phyloP scores from a whole-genome alignment of 306 rosid genomes.

The Hylodesmum podocarpum region DNA sequence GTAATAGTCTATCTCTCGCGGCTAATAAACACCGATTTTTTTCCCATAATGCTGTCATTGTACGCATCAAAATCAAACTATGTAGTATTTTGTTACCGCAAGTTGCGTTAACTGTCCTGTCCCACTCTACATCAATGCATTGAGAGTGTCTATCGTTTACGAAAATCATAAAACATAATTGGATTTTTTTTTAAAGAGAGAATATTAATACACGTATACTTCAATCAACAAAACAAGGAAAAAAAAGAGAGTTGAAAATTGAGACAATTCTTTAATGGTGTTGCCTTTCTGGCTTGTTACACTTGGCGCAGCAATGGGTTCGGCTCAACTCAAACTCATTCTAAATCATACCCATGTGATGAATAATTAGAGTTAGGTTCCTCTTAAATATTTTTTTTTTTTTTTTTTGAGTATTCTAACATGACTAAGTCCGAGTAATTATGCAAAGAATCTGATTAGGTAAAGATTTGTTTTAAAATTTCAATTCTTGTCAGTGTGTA shows the following conservation, averaged over 20 bases:
- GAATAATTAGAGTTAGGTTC: background rate
- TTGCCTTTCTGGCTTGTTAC: background rate
- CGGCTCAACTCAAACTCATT: background rate
- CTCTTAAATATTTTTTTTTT: background rate
- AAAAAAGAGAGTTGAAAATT: background rate
- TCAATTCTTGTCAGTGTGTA: no score
- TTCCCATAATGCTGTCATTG: background rate
- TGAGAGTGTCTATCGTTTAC: background rate
- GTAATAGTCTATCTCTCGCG: background rate
- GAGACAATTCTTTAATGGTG: background rate
- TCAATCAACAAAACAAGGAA: no score
- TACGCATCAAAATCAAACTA: background rate
- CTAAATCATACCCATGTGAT: background rate
- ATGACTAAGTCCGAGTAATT: no score
- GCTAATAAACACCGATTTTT: no score
- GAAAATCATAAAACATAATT: background rate
- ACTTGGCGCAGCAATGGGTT: background rate
- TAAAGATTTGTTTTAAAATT: no score
- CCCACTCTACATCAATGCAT: background rate
- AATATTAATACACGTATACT: no score
- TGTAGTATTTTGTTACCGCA: background rate
- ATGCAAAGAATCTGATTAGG: no score
- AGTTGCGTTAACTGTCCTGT: background rate
- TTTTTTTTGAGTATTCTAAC: no score
- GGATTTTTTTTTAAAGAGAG: background rate